phyloP scores from a whole-genome alignment of 495 filamentous ascomycete genomes.

The Hypoxylon lenormandii region DNA sequence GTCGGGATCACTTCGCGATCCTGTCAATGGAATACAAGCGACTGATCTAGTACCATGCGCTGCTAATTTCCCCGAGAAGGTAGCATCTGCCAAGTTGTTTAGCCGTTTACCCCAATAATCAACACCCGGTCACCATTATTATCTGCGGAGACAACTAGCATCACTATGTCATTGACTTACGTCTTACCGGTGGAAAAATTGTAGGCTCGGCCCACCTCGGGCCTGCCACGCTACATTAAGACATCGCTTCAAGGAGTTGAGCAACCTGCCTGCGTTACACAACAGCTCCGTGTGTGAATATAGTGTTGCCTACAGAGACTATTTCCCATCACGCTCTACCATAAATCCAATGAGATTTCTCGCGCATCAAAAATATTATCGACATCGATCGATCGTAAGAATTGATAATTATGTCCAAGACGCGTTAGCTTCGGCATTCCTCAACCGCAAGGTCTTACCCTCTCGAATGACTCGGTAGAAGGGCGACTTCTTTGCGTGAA shows the following conservation, averaged over 20 bases:
- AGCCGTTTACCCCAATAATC: conserved; percentile 13
- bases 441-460: too few relatives aligned
- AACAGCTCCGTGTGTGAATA: too few relatives aligned
- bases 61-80: conserved; percentile 1
- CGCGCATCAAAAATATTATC: too few relatives aligned
- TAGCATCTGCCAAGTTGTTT: conserved; percentile 25
- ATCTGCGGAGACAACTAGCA: background rate
- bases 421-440: too few relatives aligned
- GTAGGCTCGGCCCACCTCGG: conserved; percentile 5
- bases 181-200: conserved; percentile 32
- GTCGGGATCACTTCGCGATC: background rate
- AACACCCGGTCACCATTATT: background rate
- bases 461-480: too few relatives aligned
- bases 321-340: too few relatives aligned
- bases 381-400: too few relatives aligned
- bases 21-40: background rate
- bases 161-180: background rate
- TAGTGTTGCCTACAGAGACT: too few relatives aligned
- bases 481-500: too few relatives aligned
- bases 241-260: background rate
- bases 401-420: too few relatives aligned
- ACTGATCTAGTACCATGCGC: background rate
- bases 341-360: too few relatives aligned
- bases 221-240: too few relatives aligned
- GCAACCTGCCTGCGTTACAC: conserved; percentile 5